Percentiles rank a stretch among this genome's conserved stretches.
Conservation (phyloP, 805 yeast species). For the Suhomyces xylopsoci region DNA sequence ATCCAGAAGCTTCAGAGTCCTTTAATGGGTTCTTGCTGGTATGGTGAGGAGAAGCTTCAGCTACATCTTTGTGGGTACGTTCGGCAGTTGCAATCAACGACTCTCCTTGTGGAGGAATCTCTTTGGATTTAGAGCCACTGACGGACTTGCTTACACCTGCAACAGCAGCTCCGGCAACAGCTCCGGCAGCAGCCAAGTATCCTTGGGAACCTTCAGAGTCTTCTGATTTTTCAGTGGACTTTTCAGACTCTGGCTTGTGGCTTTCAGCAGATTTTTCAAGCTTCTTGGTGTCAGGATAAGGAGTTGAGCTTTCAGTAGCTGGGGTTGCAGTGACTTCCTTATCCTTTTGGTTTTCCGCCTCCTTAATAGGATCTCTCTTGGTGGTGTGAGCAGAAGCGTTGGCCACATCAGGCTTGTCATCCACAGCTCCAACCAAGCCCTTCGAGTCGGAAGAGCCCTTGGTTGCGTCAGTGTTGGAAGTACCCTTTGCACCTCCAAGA, state of each 20-base stretch:
- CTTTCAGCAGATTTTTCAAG: background rate
- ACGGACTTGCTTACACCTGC: slow-evolving; percentile 7
- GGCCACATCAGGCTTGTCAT: slow-evolving; percentile 13
- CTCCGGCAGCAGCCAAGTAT: slow-evolving; percentile 12
- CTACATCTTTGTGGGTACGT: slow-evolving; percentile 13
- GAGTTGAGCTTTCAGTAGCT: background rate
- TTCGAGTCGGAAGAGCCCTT: background rate
- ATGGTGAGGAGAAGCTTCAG: slow-evolving; percentile 10
- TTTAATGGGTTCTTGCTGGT: slow-evolving; percentile 1
- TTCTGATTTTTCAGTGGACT: background rate
- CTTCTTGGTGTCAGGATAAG: background rate
- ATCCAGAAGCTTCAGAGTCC: background rate
- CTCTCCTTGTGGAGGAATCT: slow-evolving; percentile 8
- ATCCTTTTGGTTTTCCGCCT: background rate
- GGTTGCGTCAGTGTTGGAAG: background rate
- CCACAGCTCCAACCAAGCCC: slow-evolving; percentile 12
- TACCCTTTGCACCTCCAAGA: slow-evolving; percentile 3
- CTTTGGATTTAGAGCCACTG: background rate
- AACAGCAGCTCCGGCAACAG: slow-evolving; percentile 18
- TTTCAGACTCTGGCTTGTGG: background rate
- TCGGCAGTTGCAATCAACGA: slow-evolving; percentile 21
- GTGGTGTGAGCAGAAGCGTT: slow-evolving; percentile 10
- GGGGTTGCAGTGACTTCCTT: slow-evolving; percentile 1
- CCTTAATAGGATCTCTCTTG: slow-evolving; percentile 1
- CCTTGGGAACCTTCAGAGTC: background rate